phyloP scores from a whole-genome alignment of 1,139 yeast genomes.

The Suhomyces yuchorum region DNA sequence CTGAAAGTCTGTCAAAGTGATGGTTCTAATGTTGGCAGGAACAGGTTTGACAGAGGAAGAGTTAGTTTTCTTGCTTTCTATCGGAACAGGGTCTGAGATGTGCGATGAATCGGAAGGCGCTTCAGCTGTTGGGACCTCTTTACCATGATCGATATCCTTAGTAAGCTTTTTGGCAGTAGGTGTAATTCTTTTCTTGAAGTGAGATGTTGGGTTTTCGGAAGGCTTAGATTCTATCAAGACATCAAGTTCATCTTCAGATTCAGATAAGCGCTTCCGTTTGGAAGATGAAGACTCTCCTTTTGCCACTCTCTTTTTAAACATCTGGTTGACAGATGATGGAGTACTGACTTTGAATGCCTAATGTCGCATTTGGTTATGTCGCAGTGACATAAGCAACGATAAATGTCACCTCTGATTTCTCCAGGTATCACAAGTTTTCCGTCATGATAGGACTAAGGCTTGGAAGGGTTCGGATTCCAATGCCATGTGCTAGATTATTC shows the following conservation, averaged over 20 bases:
- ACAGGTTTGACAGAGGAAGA: slow-evolving; percentile 18
- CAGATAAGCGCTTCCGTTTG: slow-evolving; percentile 21
- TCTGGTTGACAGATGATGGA: slow-evolving; percentile 11
- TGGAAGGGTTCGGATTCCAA: not conserved
- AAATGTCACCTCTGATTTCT: not conserved
- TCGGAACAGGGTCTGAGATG: not conserved
- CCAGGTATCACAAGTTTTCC: not conserved
- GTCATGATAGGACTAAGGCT: slow-evolving; percentile 1
- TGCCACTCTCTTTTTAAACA: slow-evolving; percentile 40
- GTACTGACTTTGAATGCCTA: too few species aligned
- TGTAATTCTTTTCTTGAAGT: slow-evolving; percentile 9
- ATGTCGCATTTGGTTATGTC: not conserved
- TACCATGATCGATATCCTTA: slow-evolving; percentile 5
- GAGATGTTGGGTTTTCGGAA: not conserved
- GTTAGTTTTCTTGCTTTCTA: not conserved
- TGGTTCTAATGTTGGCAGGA: slow-evolving; percentile 63
- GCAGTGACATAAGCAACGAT: not conserved
- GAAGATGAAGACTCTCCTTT: slow-evolving; percentile 3
- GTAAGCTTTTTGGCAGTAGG: not conserved
- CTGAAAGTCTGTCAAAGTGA: slow-evolving; percentile 83
- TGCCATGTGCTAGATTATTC: not conserved
- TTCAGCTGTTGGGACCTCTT: not conserved
- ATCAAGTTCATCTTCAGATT: slow-evolving; percentile 9
- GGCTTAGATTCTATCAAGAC: not conserved
- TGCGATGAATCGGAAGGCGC: not conserved